Percentiles rank a stretch among this genome's conserved stretches.
Conservation (phyloP, 192 early-diverging fungal species). For the Coemansia sp. region DNA sequence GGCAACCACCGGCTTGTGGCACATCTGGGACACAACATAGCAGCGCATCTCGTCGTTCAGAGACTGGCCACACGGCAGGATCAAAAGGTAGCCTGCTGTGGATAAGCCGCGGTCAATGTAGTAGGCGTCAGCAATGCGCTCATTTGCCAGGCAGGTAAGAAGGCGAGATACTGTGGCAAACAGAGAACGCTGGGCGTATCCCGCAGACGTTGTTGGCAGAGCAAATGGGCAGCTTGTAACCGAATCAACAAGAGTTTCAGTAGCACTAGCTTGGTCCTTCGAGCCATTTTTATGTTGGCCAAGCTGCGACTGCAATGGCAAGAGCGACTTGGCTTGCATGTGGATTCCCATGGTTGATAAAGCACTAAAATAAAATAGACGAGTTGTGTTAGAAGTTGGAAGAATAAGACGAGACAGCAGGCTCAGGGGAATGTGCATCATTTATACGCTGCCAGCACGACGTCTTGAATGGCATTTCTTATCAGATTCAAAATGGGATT, state of each 20-base stretch:
- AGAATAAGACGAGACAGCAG: neutral
- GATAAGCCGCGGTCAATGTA: conserved; percentile 38
- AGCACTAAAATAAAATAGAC: too few relatives aligned
- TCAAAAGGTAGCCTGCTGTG: conserved; percentile 18
- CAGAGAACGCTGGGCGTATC: conserved; percentile 35
- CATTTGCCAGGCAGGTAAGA: conserved; percentile 60
- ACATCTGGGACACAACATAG: conserved; percentile 25
- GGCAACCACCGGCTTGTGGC: conserved; percentile 29
- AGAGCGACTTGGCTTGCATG: neutral
- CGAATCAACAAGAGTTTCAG: conserved; percentile 18
- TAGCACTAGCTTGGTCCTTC: neutral
- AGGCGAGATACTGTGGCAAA: conserved; percentile 64
- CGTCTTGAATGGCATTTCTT: neutral
- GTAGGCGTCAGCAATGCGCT: conserved; percentile 55
- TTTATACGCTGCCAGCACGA: too few relatives aligned
- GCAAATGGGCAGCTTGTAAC: conserved; percentile 13
- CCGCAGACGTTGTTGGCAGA: conserved; percentile 22
- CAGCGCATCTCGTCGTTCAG: conserved; percentile 18
- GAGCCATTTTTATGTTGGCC: neutral
- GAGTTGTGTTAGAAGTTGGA: too few relatives aligned
- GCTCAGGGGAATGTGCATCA: too few relatives aligned
- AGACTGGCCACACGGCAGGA: conserved; percentile 25
- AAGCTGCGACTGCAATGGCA: neutral
- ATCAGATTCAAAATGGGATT: neutral
- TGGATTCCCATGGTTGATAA: neutral